Evolutionary conservation across 331 rosid species (phyloP), one percentile per base, ranked within the genome.

Genomic region (Rosa hybrid): DNA sequence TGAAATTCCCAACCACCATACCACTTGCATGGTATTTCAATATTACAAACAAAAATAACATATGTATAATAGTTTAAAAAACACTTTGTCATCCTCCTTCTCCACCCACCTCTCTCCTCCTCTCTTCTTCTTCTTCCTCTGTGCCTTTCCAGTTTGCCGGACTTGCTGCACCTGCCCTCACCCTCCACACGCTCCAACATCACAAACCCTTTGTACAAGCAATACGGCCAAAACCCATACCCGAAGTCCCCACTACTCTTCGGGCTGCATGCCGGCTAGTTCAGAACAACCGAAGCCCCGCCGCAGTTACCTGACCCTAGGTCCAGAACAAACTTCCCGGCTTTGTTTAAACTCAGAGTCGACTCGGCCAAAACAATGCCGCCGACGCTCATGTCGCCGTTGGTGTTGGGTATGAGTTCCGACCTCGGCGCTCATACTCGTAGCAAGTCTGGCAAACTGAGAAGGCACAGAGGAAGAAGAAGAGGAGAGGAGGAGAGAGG

Each of bases 161-260:
- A 25, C 72, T 82, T 90, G 77, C 97, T 86, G 60, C 87, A 80
- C 75, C 81, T 90, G 27, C 91, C 89, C 71, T 87, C 90, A 2
- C 98, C 97, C 17, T 94, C 94, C 68, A 94, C 95, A 48, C 88
- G 87, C 59, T 94, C 86, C 62, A 97, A 94, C 98, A 94, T 94
- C 80, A 94, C 97, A 17, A 94, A 94, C 48, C 98, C 98, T 82
- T 90, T 80, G 76, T 80, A 80, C 69, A 80, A 49, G 53, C 81
- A 60, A 20, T 74, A 80, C 4, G 84, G 87, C 87, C 82, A 84
- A 44, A 84, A 30, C 56, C 87, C 79, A 59, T 80, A 73, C 34
- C 84, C 84, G 57, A 71, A 84, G 67, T 84, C 87, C 6, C 82
- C 86, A 16, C 86, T 86, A 49, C 83, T 50, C 34, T 81, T 65